Evolutionary conservation across 2,329 filamentous ascomycete species (phyloP).

Genomic region (Alternaria sp.): DNA sequence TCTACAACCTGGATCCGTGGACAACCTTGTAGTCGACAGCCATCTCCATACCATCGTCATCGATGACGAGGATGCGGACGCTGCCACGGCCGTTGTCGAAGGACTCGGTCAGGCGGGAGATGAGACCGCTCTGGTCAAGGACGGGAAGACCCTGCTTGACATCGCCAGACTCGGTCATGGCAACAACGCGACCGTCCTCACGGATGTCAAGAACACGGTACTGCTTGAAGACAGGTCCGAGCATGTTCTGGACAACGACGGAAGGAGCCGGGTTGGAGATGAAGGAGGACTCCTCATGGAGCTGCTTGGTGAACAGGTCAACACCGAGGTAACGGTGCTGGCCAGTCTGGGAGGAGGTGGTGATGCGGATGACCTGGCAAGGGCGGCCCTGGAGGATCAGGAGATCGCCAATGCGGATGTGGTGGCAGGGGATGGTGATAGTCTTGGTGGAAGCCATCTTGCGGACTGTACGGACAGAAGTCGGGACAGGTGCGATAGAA

Average conservation of each 20-base stretch:
- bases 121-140: conserved; percentile 92
- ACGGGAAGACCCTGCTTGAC: conserved; percentile 96
- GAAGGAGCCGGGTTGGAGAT: conserved; percentile 96
- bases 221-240: conserved; percentile 99
- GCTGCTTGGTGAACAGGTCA: conserved; percentile 99
- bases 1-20: conserved; percentile 73
- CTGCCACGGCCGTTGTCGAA: conserved; percentile 93
- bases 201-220: conserved; percentile 98
- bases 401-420: conserved; percentile 98
- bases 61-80: conserved; percentile 94
- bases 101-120: conserved; percentile 77
- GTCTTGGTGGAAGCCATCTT: conserved; percentile 73
- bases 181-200: conserved; percentile 79
- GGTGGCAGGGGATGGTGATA: conserved; percentile 98
- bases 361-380: conserved; percentile 99
- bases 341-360: conserved; percentile 94
- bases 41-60: conserved; percentile 89
- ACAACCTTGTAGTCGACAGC: conserved; percentile 99
- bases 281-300: conserved; percentile 98
- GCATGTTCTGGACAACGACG: conserved; percentile 99
- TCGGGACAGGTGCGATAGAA: conserved; percentile 22
- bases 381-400: conserved; percentile 98
- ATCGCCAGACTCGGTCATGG: conserved; percentile 98
- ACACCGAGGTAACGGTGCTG: conserved; percentile 99
- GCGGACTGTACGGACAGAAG: conserved; percentile 29